These are phyloP conservation scores for Aspergillus flavus DNA, from an alignment of 2,329 filamentous ascomycete genomes.

Conservation along the genomic window DNA sequence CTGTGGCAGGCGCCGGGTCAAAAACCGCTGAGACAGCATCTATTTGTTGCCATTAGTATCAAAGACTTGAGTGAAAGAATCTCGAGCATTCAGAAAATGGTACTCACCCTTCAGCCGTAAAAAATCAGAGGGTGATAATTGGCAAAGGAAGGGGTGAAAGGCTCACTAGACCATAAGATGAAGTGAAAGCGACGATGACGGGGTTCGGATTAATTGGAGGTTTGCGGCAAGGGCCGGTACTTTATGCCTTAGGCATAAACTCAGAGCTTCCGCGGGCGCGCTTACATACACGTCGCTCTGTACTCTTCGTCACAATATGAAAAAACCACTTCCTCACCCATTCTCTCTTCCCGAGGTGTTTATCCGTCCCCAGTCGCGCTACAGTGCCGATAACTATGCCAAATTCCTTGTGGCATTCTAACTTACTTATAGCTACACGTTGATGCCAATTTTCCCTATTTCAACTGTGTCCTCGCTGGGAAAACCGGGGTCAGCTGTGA, in stretches of 20 bases:
- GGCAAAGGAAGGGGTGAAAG: conserved; percentile 23
- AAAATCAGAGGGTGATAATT: conserved; percentile 17
- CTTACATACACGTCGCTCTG: conserved; percentile 35
- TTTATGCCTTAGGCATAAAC: conserved; percentile 21
- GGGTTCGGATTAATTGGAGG: conserved; percentile 33
- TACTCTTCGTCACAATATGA: conserved; percentile 33
- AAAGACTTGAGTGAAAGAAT: conserved; percentile 1
- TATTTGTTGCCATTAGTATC: conserved; percentile 29
- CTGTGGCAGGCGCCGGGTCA: conserved; percentile 46
- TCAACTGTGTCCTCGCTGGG: conserved; percentile 43
- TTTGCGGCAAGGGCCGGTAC: conserved; percentile 24
- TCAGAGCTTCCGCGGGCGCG: conserved; percentile 25
- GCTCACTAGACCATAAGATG: conserved; percentile 25
- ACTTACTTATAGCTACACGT: conserved; percentile 37
- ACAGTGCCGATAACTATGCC: conserved; percentile 47
- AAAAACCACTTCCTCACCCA: conserved; percentile 47
- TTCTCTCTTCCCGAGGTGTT: conserved; percentile 32
- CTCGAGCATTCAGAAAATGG: not conserved
- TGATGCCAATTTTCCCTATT: conserved; percentile 43
- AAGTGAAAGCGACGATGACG: conserved; percentile 23
- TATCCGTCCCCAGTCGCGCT: conserved; percentile 43
- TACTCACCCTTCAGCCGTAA: conserved; percentile 32
- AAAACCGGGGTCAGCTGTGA: conserved; percentile 48
- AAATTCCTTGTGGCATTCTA: conserved; percentile 42
- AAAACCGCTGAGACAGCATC: conserved; percentile 51